Percentiles rank a stretch among this genome's conserved stretches.
phyloP scores from a whole-genome alignment of 202 grass and related monocot species.

The Bolboschoenoplectus hybrid region DNA sequence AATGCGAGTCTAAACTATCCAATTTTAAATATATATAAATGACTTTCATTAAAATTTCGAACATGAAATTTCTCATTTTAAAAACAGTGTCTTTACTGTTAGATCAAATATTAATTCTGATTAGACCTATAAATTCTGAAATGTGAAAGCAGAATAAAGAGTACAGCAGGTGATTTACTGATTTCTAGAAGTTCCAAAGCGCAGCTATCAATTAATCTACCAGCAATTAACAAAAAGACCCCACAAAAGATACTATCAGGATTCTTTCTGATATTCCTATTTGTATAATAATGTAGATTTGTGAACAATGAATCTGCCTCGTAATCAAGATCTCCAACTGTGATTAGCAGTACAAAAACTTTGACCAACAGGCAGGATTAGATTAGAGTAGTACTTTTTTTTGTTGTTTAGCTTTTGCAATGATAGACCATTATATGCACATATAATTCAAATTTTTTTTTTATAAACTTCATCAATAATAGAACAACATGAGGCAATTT shows the following conservation, averaged over 20 bases:
- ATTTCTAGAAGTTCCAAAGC: too few relatives aligned
- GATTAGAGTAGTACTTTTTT: background rate
- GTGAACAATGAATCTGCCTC: background rate
- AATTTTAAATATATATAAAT: too few relatives aligned
- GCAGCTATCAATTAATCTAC: too few relatives aligned
- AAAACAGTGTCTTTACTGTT: too few relatives aligned
- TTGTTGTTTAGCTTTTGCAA: conserved; percentile 4
- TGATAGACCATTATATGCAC: conserved; percentile 11
- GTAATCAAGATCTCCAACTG: background rate
- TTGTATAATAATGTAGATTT: background rate
- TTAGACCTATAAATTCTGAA: too few relatives aligned
- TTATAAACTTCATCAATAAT: background rate
- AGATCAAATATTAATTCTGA: too few relatives aligned
- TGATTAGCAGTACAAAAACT: background rate
- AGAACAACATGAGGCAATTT: background rate
- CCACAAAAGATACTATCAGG: background rate
- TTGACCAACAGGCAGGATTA: background rate
- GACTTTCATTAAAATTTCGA: too few relatives aligned
- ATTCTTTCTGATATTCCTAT: conserved; percentile 16
- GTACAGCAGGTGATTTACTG: too few relatives aligned
- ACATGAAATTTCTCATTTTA: too few relatives aligned
- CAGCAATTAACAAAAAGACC: too few relatives aligned
- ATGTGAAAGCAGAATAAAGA: too few relatives aligned
- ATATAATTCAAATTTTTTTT: background rate
- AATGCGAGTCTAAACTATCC: too few relatives aligned